phyloP scores from a whole-genome alignment of 352 stramenopile species.

The Phytophthora syringae region DNA sequence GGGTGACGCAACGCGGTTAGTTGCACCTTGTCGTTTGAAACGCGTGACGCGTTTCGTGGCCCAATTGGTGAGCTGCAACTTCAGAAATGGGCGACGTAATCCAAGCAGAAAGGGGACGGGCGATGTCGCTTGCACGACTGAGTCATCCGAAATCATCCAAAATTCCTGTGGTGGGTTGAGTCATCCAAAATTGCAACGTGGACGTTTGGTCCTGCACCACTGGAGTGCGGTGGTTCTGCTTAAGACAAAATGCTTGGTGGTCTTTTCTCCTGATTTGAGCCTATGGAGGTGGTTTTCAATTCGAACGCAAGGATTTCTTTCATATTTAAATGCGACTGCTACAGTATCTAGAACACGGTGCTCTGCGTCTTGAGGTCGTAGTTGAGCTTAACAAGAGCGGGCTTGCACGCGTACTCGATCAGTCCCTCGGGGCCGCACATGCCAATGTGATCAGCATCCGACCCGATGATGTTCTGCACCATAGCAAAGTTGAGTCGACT shows the following conservation, averaged over 20 bases:
- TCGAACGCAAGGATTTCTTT: constrained; percentile 6
- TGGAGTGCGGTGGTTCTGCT: constrained; percentile 11
- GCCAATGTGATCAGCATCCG: constrained; percentile 72
- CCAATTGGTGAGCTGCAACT: constrained; percentile 34
- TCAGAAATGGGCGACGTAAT: constrained; percentile 23
- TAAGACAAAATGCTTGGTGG: constrained; percentile 8
- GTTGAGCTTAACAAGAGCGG: constrained; percentile 85
- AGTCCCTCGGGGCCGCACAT: constrained; percentile 95
- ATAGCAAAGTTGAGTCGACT: constrained; percentile 92
- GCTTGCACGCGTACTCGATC: constrained; percentile 94
- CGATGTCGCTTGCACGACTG: constrained; percentile 12
- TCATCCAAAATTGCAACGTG: constrained; percentile 23
- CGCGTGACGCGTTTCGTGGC: constrained; percentile 30
- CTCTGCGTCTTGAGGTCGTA: constrained; percentile 85
- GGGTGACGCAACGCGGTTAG: constrained; percentile 4
- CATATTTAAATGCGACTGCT: constrained; percentile 2
- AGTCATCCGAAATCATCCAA: constrained; percentile 31
- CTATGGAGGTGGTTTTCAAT: too few species aligned
- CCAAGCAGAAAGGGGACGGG: constrained; percentile 9
- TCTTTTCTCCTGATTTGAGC: not conserved
- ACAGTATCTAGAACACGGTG: constrained; percentile 36
- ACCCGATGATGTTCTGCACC: constrained; percentile 80
- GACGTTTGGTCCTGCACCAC: constrained; percentile 2
- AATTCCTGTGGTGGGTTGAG: constrained; percentile 37
- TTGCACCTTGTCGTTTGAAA: too few species aligned